Percentiles rank a stretch among this genome's conserved stretches.
Evolutionary conservation across 805 yeast species (phyloP).

Genomic region (Danielozyma ontarioensis): DNA sequence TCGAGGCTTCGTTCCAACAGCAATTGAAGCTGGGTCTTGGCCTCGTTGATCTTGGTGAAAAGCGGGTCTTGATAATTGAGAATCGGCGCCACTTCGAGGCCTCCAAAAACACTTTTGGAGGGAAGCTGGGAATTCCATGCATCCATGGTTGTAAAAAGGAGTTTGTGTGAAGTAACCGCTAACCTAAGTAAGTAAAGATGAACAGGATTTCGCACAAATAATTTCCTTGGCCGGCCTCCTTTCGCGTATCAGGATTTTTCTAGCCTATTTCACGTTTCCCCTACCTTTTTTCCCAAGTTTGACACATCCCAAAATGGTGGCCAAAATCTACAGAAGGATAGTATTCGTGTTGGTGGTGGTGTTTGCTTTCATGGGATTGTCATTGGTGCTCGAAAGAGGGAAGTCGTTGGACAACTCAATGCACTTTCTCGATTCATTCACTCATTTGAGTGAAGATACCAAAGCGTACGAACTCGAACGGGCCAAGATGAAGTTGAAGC

Average conservation of each 20-base stretch:
- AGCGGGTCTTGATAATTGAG: constrained; percentile 16
- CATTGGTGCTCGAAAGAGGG: background rate
- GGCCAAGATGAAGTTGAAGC: background rate
- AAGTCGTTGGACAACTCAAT: constrained; percentile 9
- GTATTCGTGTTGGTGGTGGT: constrained; percentile 3
- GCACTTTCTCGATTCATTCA: background rate
- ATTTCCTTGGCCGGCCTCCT: too few species aligned
- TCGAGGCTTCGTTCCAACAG: background rate
- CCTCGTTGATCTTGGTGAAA: constrained; percentile 17
- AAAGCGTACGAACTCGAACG: background rate
- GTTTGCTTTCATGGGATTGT: background rate
- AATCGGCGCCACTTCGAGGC: too few species aligned
- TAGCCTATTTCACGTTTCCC: too few species aligned
- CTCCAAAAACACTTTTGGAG: too few species aligned
- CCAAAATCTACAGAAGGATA: constrained; percentile 8
- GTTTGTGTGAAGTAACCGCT: too few species aligned
- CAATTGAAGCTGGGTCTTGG: constrained; percentile 19
- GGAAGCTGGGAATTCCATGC: too few species aligned
- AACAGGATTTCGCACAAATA: too few species aligned
- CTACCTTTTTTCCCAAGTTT: too few species aligned
- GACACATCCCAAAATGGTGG: constrained; percentile 4
- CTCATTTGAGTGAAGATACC: background rate
- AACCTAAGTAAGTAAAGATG: too few species aligned
- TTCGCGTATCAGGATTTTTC: too few species aligned
- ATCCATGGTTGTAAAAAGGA: too few species aligned